Percentiles rank a stretch among this genome's conserved stretches.
Evolutionary conservation across 2,329 filamentous ascomycete genomes (phyloP).

Genomic region (Trichoderma brevicompactum): DNA sequence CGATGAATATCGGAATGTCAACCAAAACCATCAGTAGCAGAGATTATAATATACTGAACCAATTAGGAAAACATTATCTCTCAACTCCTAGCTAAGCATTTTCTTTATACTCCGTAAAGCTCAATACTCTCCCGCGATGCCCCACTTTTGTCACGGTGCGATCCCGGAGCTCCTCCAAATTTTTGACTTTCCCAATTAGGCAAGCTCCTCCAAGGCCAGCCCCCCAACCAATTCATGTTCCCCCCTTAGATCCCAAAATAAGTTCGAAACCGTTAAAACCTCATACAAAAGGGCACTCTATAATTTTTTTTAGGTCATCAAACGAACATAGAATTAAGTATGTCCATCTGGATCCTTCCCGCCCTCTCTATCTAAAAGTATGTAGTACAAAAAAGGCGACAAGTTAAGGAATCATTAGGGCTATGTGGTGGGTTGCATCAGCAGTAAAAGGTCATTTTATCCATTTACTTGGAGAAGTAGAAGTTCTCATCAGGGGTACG

Average conservation of each 20-base stretch:
- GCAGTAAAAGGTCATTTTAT: not conserved
- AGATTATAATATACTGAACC: not conserved
- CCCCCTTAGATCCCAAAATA: not conserved
- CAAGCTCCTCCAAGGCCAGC: not conserved
- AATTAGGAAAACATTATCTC: not conserved
- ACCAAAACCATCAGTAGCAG: not conserved
- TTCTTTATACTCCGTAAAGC: not conserved
- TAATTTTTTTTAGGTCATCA: conserved; percentile 18
- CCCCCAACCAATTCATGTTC: not conserved
- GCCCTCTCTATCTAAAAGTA: conserved; percentile 35
- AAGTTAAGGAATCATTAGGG: conserved; percentile 42
- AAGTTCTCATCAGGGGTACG: conserved; percentile 91
- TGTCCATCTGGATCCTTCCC: conserved; percentile 31
- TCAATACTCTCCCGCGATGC: not conserved
- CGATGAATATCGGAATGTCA: not conserved
- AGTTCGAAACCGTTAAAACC: not conserved
- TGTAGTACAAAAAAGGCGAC: conserved; percentile 38
- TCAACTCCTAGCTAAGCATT: not conserved
- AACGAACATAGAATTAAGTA: conserved; percentile 22
- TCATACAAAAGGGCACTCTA: not conserved
- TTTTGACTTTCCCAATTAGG: not conserved
- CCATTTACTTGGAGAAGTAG: conserved; percentile 70
- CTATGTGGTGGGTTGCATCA: conserved; percentile 27
- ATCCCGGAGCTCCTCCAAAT: conserved; percentile 18
- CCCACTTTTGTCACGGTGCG: not conserved